These are phyloP conservation scores for Phytophthora citrophthora DNA, from an alignment of 352 stramenopile genomes.

Conservation along the genomic window DNA sequence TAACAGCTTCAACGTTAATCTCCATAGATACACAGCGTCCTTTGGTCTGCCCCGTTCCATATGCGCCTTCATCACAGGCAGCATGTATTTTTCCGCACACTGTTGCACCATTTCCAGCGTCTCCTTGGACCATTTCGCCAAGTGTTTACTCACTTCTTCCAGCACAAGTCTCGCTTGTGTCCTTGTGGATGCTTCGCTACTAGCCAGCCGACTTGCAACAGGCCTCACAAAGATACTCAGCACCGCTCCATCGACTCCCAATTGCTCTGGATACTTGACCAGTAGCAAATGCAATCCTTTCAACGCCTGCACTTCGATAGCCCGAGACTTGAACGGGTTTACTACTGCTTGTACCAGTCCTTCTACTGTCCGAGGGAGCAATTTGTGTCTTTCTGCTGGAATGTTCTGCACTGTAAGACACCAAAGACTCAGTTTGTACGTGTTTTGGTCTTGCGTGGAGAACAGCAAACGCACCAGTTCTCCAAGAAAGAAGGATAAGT, in stretches of 20 bases:
- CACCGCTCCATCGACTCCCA: constrained; percentile 30
- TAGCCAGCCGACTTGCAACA: constrained; percentile 59
- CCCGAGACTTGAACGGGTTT: constrained; percentile 74
- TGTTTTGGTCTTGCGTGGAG: constrained; percentile 57
- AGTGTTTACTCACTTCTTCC: constrained; percentile 47
- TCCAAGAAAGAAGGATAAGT: constrained; percentile 50
- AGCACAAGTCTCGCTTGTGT: constrained; percentile 55
- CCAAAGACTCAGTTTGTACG: constrained; percentile 78
- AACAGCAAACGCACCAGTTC: constrained; percentile 59
- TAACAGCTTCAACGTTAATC: constrained; percentile 57
- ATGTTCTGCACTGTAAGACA: constrained; percentile 72
- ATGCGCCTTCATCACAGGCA: constrained; percentile 64
- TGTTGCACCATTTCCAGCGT: constrained; percentile 40
- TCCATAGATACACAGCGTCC: constrained; percentile 64
- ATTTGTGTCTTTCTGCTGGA: constrained; percentile 46
- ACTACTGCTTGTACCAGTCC: constrained; percentile 69
- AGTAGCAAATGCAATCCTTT: constrained; percentile 61
- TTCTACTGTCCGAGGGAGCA: constrained; percentile 63
- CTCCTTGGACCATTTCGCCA: constrained; percentile 41
- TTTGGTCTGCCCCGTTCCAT: constrained; percentile 46
- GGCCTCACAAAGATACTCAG: constrained; percentile 59
- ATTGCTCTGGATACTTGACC: constrained; percentile 54
- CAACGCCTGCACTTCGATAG: constrained; percentile 71
- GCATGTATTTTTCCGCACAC: constrained; percentile 53
- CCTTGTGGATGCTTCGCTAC: constrained; percentile 53